phyloP scores from a whole-genome alignment of 176 grass and related monocot genomes.

The Juncus effusus region DNA sequence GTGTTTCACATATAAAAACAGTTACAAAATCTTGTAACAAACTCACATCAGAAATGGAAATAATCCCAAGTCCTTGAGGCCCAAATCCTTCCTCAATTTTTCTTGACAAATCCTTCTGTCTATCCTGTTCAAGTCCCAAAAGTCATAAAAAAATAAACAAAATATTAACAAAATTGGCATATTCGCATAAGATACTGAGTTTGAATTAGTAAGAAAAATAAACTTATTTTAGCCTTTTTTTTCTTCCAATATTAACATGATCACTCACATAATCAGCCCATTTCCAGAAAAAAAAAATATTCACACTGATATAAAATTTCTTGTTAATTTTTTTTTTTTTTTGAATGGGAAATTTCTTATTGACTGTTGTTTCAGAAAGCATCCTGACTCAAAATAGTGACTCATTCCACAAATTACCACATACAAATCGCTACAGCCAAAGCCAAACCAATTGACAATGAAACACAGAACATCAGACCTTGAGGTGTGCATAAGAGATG shows the following conservation, averaged over 20 bases:
- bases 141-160: not conserved
- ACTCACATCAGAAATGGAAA: constrained; percentile 79
- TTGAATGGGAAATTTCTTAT: too few species aligned
- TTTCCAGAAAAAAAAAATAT: not conserved
- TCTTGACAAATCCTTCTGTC: constrained; percentile 47
- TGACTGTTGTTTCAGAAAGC: not conserved
- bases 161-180: not conserved
- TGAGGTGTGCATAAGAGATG: constrained; percentile 72
- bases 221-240: too few species aligned
- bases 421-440: constrained; percentile 2
- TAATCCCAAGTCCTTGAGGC: constrained; percentile 71
- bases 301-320: not conserved
- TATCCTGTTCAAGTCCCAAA: constrained; percentile 48
- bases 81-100: constrained; percentile 92
- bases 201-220: too few species aligned
- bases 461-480: constrained; percentile 21
- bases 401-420: not conserved
- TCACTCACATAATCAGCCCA: not conserved
- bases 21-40: not conserved
- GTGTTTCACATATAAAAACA: not conserved
- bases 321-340: not conserved
- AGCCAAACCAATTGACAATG: not conserved
- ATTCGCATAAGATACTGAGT: too few species aligned
- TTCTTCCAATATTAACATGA: too few species aligned
- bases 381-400: not conserved